Conservation (phyloP, 179 eudicot genomes). For the Drosera spatulata region DNA sequence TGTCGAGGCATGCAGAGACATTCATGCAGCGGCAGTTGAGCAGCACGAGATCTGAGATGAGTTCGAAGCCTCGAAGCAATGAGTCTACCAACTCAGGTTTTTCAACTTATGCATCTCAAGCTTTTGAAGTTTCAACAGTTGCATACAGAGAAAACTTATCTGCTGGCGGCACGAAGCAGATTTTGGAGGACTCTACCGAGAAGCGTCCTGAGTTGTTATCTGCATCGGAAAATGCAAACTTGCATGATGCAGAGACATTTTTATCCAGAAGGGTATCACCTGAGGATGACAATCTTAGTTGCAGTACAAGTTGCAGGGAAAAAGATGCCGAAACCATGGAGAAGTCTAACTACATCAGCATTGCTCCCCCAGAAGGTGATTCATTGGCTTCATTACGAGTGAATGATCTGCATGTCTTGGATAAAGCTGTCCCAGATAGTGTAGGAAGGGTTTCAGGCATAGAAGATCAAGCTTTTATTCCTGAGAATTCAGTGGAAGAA, state of each 20-base stretch:
- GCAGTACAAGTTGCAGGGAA: constrained; percentile 10
- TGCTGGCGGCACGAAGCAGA: constrained; percentile 20
- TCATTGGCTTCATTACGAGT: constrained; percentile 15
- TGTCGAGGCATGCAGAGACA: constrained; percentile 34
- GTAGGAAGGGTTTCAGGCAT: constrained; percentile 6
- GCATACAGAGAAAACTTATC: constrained; percentile 32
- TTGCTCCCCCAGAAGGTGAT: constrained; percentile 16
- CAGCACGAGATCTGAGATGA: constrained; percentile 43
- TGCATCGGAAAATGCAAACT: constrained; percentile 24
- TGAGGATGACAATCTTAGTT: constrained; percentile 12
- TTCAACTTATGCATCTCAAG: constrained; percentile 40
- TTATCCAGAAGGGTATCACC: constrained; percentile 7
- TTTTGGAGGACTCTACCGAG: constrained; percentile 13
- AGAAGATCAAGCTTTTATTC: constrained; percentile 13
- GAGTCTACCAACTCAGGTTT: constrained; percentile 66
- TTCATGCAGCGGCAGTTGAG: constrained; percentile 53
- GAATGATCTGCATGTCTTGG: constrained; percentile 26
- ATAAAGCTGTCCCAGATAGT: constrained; percentile 16
- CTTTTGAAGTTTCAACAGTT: constrained; percentile 32
- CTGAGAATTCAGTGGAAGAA: constrained; percentile 26
- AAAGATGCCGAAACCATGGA: constrained; percentile 16
- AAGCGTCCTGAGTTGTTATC: constrained; percentile 23
- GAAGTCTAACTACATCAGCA: constrained; percentile 9
- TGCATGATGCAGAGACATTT: constrained; percentile 19
- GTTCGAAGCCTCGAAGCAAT: constrained; percentile 46